A percentile compares a stretch with the other conserved stretches of the same genome.
These are phyloP conservation scores for Eucalyptus erythrocorys DNA, from an alignment of 345 rosid species.

Conservation along the genomic window DNA sequence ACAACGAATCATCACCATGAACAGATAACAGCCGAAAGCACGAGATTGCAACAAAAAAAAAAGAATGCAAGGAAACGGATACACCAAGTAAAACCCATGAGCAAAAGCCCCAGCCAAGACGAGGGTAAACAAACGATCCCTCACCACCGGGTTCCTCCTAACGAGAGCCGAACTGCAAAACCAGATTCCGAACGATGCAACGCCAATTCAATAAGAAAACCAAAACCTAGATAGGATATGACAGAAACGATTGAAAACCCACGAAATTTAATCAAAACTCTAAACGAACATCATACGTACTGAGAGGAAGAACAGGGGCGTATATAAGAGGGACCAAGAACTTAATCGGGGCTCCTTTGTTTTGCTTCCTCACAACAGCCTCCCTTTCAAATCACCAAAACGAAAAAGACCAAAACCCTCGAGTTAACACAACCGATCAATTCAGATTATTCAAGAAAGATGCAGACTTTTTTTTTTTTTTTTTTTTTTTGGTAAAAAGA, in stretches of 20 bases:
- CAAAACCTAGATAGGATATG: neutral
- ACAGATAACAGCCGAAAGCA: neutral
- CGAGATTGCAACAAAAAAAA: neutral
- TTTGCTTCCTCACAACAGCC: constrained; percentile 30
- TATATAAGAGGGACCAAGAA: constrained; percentile 75
- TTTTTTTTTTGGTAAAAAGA: too few relatives aligned
- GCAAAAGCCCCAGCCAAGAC: constrained; percentile 82
- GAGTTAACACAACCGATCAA: neutral
- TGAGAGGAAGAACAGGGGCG: constrained; percentile 89
- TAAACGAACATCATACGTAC: constrained; percentile 12
- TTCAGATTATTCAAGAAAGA: neutral
- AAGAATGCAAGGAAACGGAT: constrained; percentile 37
- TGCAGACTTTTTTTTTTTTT: neutral
- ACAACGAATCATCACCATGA: neutral
- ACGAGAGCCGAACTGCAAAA: constrained; percentile 44
- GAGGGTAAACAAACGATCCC: constrained; percentile 73
- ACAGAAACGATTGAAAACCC: neutral
- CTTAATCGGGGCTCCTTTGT: constrained; percentile 48
- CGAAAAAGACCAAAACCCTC: neutral
- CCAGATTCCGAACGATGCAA: neutral
- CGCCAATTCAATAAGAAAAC: neutral
- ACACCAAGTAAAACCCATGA: constrained; percentile 92
- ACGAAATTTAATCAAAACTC: neutral
- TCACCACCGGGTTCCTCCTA: constrained; percentile 71
- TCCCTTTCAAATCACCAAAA: neutral